Percentiles rank a stretch among this genome's conserved stretches.
Conservation (phyloP, 805 yeast genomes). For the Metschnikowia vanudenii region DNA sequence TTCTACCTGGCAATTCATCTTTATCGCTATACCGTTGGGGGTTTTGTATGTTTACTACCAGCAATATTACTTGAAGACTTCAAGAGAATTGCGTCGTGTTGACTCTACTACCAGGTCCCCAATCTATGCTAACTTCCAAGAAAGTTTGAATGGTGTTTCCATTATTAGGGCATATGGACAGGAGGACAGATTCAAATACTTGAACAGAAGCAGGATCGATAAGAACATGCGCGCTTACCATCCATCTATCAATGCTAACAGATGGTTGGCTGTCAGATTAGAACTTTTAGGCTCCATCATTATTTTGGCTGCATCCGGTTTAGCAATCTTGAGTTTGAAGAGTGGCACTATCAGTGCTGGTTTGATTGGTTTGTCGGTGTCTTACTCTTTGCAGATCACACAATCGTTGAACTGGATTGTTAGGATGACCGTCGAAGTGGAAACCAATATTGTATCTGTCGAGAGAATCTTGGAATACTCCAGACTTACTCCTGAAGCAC, state of each 20-base stretch:
- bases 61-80: slow-evolving; percentile 70
- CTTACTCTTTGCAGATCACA: slow-evolving; percentile 90
- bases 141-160: slow-evolving; percentile 70
- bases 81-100: slow-evolving; percentile 79
- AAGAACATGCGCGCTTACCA: slow-evolving; percentile 88
- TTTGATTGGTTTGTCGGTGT: slow-evolving; percentile 87
- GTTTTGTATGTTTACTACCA: slow-evolving; percentile 69
- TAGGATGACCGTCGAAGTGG: slow-evolving; percentile 98
- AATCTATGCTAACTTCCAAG: slow-evolving; percentile 81
- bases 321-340: slow-evolving; percentile 68
- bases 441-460: slow-evolving; percentile 94
- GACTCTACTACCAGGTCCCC: slow-evolving; percentile 81
- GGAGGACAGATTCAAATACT: slow-evolving; percentile 56
- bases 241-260: slow-evolving; percentile 87
- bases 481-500: slow-evolving; percentile 79
- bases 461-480: slow-evolving; percentile 93
- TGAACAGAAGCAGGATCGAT: slow-evolving; percentile 73
- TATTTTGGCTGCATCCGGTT: slow-evolving; percentile 80
- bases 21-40: slow-evolving; percentile 69
- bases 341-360: slow-evolving; percentile 81
- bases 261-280: slow-evolving; percentile 96
- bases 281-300: slow-evolving; percentile 89
- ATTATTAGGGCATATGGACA: slow-evolving; percentile 76
- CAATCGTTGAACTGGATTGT: slow-evolving; percentile 97
- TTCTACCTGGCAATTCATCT: slow-evolving; percentile 84